Percentiles rank a stretch among this genome's conserved stretches.
phyloP scores from a whole-genome alignment of 352 stramenopile species.

The Saprolegnia diclina region DNA sequence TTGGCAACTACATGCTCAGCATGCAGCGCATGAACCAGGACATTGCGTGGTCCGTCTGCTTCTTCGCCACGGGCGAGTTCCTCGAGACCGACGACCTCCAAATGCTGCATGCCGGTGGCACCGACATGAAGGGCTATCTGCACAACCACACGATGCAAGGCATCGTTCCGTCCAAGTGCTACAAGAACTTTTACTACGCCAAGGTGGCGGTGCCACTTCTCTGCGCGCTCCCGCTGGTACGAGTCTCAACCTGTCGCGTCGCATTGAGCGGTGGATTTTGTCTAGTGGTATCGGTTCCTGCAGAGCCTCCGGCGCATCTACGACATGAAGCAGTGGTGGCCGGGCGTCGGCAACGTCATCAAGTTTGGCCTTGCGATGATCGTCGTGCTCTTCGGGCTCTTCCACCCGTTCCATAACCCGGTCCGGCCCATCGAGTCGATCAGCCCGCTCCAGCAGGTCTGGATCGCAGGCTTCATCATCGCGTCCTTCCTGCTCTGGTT shows the following conservation, averaged over 20 bases:
- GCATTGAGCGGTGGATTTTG: neutral
- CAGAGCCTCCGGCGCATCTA: slow-evolving; percentile 94
- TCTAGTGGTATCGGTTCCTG: slow-evolving; percentile 92
- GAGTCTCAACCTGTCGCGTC: neutral
- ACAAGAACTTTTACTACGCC: slow-evolving; percentile 86
- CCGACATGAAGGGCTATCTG: slow-evolving; percentile 42
- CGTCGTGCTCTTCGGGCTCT: slow-evolving; percentile 78
- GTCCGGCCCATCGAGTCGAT: slow-evolving; percentile 17
- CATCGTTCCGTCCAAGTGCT: slow-evolving; percentile 27
- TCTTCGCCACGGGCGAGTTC: slow-evolving; percentile 93
- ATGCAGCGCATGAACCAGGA: slow-evolving; percentile 81
- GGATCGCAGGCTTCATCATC: slow-evolving; percentile 72
- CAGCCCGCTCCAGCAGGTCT: slow-evolving; percentile 40
- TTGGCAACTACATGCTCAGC: slow-evolving; percentile 82
- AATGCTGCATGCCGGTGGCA: slow-evolving; percentile 23
- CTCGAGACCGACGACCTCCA: slow-evolving; percentile 35
- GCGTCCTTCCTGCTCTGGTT: slow-evolving; percentile 77
- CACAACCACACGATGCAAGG: slow-evolving; percentile 26
- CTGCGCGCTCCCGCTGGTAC: slow-evolving; percentile 87
- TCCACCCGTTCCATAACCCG: slow-evolving; percentile 69
- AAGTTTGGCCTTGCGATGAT: slow-evolving; percentile 91
- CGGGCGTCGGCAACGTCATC: slow-evolving; percentile 92
- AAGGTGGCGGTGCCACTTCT: slow-evolving; percentile 93
- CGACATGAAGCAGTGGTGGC: slow-evolving; percentile 93
- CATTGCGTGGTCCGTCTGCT: slow-evolving; percentile 93